Evolutionary conservation across 306 rosid species (phyloP).

Genomic region (Cucumis melo): DNA sequence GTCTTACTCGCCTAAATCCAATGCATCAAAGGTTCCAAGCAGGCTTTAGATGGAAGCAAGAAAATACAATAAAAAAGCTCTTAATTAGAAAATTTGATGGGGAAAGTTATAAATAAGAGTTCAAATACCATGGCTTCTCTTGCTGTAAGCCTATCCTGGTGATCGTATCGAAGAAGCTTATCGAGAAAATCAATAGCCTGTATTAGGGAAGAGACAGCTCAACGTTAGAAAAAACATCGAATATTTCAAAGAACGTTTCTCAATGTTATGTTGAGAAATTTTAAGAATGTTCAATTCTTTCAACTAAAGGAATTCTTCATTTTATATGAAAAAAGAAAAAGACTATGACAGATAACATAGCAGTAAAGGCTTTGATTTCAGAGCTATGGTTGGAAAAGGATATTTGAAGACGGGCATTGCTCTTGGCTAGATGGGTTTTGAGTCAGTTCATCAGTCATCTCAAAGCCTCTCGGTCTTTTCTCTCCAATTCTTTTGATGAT

Average conservation of each 20-base stretch:
- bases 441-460: not conserved
- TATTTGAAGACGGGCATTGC: not conserved
- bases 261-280: not conserved
- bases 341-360: not conserved
- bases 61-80: not conserved
- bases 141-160: conserved; percentile 92
- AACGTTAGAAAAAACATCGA: not conserved
- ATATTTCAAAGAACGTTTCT: not conserved
- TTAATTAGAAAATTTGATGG: not conserved
- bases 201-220: conserved; percentile 2
- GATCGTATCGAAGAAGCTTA: conserved; percentile 90
- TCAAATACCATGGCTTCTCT: conserved; percentile 84
- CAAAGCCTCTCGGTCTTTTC: not conserved
- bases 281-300: not conserved
- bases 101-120: not conserved
- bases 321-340: not conserved
- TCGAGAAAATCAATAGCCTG: conserved; percentile 98
- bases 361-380: not conserved
- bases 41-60: not conserved
- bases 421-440: not conserved
- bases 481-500: not conserved
- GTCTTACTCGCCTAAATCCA: not conserved
- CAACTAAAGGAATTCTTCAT: not conserved
- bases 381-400: not conserved
- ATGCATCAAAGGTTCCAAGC: not conserved